phyloP scores from a whole-genome alignment of 1,139 yeast genomes.

The Saccharomyces hybrid region DNA sequence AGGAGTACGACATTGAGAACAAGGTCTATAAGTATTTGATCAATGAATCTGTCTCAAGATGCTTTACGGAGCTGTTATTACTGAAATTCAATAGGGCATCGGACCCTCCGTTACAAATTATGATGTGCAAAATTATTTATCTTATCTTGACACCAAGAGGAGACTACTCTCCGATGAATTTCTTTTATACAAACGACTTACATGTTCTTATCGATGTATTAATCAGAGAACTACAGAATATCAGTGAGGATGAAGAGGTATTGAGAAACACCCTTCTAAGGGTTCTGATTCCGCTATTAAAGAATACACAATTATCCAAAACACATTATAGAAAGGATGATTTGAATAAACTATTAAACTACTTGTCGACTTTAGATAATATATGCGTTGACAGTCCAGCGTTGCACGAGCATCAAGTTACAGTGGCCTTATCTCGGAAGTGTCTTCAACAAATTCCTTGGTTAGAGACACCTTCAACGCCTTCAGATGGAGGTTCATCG shows the following conservation, averaged over 20 bases:
- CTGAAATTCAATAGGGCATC: slow-evolving; percentile 66
- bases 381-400: slow-evolving; percentile 26
- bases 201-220: slow-evolving; percentile 82
- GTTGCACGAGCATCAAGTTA: slow-evolving; percentile 35
- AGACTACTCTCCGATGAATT: slow-evolving; percentile 46
- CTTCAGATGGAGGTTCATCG: slow-evolving; percentile 6
- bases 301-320: slow-evolving; percentile 54
- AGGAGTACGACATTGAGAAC: slow-evolving; percentile 37
- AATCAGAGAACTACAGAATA: slow-evolving; percentile 66
- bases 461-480: slow-evolving; percentile 34
- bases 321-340: slow-evolving; percentile 54
- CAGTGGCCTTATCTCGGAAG: slow-evolving; percentile 53
- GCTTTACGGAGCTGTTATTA: slow-evolving; percentile 49
- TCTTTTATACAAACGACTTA: slow-evolving; percentile 76
- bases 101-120: slow-evolving; percentile 64
- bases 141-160: slow-evolving; percentile 65
- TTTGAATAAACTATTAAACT: slow-evolving; percentile 44
- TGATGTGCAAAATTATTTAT: slow-evolving; percentile 72
- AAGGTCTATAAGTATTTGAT: slow-evolving; percentile 44
- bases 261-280: slow-evolving; percentile 70
- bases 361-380: slow-evolving; percentile 36
- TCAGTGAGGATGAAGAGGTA: slow-evolving; percentile 53
- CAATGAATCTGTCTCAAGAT: slow-evolving; percentile 35
- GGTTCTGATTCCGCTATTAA: slow-evolving; percentile 64
- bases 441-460: slow-evolving; percentile 51